Percentiles rank a stretch among this genome's conserved stretches.
phyloP scores from a whole-genome alignment of 2,329 filamentous ascomycete genomes.

The Aspergillus ustus region DNA sequence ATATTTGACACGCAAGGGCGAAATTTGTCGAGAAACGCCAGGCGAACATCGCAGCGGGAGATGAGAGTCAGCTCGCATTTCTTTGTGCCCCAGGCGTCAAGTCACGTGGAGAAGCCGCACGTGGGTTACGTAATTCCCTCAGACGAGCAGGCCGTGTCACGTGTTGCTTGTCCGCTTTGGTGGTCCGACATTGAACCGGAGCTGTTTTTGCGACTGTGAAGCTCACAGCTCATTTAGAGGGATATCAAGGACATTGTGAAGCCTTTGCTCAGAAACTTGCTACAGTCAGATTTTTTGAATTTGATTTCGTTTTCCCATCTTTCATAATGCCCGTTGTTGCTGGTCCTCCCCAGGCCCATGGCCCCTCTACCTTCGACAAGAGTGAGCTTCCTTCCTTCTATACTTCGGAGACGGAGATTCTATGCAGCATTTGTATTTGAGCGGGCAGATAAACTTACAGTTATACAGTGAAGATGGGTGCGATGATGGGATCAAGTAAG shows the following conservation, averaged over 20 bases:
- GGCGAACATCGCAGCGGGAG: constrained; percentile 27
- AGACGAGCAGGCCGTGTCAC: constrained; percentile 21
- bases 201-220: constrained; percentile 15
- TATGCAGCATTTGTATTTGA: constrained; percentile 1
- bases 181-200: constrained; percentile 12
- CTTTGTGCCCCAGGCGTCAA: constrained; percentile 23
- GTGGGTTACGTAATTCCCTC: constrained; percentile 21
- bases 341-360: constrained; percentile 56
- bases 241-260: neutral
- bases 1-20: constrained; percentile 24
- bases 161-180: constrained; percentile 13
- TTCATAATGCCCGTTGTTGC: constrained; percentile 61
- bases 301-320: neutral
- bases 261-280: neutral
- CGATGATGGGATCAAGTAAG: constrained; percentile 98
- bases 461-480: constrained; percentile 88
- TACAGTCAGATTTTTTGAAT: neutral
- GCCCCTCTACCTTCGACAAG: constrained; percentile 73
- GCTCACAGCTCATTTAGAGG: neutral
- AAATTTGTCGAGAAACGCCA: constrained; percentile 33
- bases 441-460: constrained; percentile 34
- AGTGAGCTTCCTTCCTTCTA: constrained; percentile 51
- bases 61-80: constrained; percentile 28
- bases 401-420: neutral
- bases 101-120: constrained; percentile 24